Conservation (phyloP, 2,329 filamentous ascomycete species). For the Cladosporium oxysporum region DNA sequence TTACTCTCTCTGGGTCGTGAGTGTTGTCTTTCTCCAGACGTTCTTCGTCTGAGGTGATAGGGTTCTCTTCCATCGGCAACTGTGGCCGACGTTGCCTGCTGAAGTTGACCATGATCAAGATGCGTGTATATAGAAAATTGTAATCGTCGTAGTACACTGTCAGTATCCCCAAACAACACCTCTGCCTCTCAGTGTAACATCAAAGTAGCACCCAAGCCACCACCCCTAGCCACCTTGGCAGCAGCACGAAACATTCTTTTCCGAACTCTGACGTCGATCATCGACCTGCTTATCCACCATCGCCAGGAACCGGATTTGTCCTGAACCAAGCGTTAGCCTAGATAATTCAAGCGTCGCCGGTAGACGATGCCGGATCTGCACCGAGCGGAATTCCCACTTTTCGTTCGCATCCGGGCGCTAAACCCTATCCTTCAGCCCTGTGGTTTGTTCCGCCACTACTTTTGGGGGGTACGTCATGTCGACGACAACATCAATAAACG, state of each 20-base stretch:
- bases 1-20: slow-evolving; percentile 12
- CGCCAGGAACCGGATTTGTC: not conserved
- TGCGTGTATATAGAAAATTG: not conserved
- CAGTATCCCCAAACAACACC: not conserved
- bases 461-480: not conserved
- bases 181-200: not conserved
- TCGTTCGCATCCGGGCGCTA: not conserved
- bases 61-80: not conserved
- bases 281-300: not conserved
- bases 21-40: slow-evolving; percentile 11
- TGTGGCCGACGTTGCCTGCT: not conserved
- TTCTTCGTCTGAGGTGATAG: not conserved
- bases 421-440: not conserved
- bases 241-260: not conserved
- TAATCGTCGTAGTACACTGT: not conserved
- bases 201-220: not conserved
- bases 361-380: slow-evolving; percentile 9
- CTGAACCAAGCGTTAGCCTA: not conserved
- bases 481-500: not conserved
- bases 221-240: slow-evolving; percentile 1
- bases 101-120: not conserved
- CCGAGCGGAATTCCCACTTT: not conserved
- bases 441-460: not conserved
- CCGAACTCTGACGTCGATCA: slow-evolving; percentile 6
- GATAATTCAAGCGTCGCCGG: slow-evolving; percentile 9